Conservation (phyloP, 2,329 filamentous ascomycete genomes). For the Fusarium secorum region DNA sequence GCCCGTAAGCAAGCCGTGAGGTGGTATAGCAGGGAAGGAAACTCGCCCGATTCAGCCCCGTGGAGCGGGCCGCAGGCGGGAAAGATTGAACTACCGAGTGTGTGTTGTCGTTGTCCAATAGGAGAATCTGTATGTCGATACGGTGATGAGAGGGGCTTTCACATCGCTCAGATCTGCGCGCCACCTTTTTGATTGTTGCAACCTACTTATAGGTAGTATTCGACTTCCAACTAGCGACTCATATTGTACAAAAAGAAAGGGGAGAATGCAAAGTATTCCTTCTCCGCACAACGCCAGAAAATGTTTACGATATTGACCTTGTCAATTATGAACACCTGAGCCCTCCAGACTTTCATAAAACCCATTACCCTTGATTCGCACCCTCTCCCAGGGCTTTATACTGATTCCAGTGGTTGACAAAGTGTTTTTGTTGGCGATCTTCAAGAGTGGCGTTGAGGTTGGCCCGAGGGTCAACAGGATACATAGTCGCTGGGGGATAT, state of each 20-base stretch:
- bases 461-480: conserved; percentile 44
- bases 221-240: conserved; percentile 26
- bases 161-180: conserved; percentile 29
- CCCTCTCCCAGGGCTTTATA: conserved; percentile 38
- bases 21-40: conserved; percentile 20
- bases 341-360: neutral
- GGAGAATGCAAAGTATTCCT: conserved; percentile 34
- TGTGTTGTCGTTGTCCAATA: conserved; percentile 13
- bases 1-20: neutral
- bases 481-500: conserved; percentile 19
- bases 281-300: conserved; percentile 37
- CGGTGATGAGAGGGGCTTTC: conserved; percentile 23
- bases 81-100: conserved; percentile 20
- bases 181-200: conserved; percentile 23
- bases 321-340: neutral
- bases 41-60: conserved; percentile 9
- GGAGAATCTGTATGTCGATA: neutral
- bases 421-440: conserved; percentile 42
- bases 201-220: conserved; percentile 16
- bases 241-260: conserved; percentile 34
- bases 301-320: conserved; percentile 24
- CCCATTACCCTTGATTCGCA: neutral
- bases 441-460: conserved; percentile 46
- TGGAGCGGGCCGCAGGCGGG: conserved; percentile 23
- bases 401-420: conserved; percentile 51